Base-by-base conservation (phyloP, 2,329 filamentous ascomycete genomes). In the Endothia cerciana region DNA sequence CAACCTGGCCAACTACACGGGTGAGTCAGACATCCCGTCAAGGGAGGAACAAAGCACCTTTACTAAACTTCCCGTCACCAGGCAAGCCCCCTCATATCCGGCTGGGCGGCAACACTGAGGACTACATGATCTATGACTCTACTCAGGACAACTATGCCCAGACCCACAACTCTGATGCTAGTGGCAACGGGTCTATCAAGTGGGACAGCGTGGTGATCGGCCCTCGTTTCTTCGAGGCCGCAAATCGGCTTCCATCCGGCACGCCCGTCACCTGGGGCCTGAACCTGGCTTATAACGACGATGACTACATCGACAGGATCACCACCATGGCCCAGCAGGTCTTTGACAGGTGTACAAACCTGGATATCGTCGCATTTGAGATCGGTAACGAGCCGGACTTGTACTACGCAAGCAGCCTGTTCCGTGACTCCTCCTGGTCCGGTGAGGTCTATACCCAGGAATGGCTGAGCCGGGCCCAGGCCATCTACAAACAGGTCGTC, bases 61-160 rank as follows among this genome's bases (percentile, higher is more conserved):
- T 25, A 28, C 17, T 55, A 22, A 55, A 41, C 38, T n/a, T n/a
- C 5, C 0, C 8, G 17, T 17, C 19, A 40, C 36, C 38, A 62
- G 82, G 82, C 59, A 77, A 77, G 41, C 81, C 82, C 10, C 77
- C 81, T 1, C 80, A 83, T 71, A 77, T 84, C 41, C 79, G 82
- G 5, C 70, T 85, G 8, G 82, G 82, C 64, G 82, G 82, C 63
- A 84, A 84, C 71, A 83, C 82, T 2, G 77, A 79, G 67, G 82
- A 84, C 68, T 82, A 83, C 71, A 80, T 83, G 76, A 70, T 83
- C 40, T 85, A 75, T 70, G 73, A 80, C 62, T 64, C 71, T 15
- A 71, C 70, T 57, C 77, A 80, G 65, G 66, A 72, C 36, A 67
- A 74, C 22, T 80, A 77, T 70, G 69, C 69, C 22, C 77, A 79